phyloP scores from a whole-genome alignment of 2,329 filamentous ascomycete species.

The Aspergillus ochraceus region DNA sequence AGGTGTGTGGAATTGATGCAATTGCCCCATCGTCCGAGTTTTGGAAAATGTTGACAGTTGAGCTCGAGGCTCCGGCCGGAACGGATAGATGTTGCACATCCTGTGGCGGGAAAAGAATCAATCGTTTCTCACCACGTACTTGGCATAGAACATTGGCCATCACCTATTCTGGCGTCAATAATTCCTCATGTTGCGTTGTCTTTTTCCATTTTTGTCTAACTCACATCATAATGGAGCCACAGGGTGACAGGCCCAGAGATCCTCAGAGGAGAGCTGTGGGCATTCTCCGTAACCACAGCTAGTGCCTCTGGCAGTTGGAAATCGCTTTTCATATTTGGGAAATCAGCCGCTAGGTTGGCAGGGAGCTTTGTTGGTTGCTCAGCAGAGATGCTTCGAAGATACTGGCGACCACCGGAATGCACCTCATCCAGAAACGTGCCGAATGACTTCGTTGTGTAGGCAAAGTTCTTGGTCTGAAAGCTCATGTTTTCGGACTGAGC shows the following conservation, averaged over 20 bases:
- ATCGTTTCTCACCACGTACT: constrained; percentile 68
- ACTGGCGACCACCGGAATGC: constrained; percentile 62
- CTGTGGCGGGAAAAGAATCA: constrained; percentile 75
- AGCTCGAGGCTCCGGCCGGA: constrained; percentile 76
- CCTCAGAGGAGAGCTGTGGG: constrained; percentile 76
- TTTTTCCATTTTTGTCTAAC: constrained; percentile 7
- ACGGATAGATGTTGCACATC: constrained; percentile 72
- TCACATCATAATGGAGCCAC: constrained; percentile 86
- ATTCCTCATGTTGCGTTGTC: neutral
- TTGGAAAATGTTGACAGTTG: constrained; percentile 69
- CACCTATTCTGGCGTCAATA: constrained; percentile 52
- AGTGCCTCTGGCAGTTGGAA: constrained; percentile 69
- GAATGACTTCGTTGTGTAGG: constrained; percentile 69
- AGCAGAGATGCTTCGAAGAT: constrained; percentile 74
- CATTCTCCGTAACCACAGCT: constrained; percentile 56
- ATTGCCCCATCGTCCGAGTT: constrained; percentile 40
- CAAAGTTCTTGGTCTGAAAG: constrained; percentile 81
- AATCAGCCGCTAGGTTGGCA: constrained; percentile 70
- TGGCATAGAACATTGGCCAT: constrained; percentile 88
- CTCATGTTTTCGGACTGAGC: constrained; percentile 68
- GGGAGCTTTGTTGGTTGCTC: constrained; percentile 67
- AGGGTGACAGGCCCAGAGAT: constrained; percentile 79
- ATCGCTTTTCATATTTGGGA: constrained; percentile 66
- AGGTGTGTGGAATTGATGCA: constrained; percentile 61
- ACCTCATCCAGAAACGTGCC: constrained; percentile 65